These are phyloP conservation scores for Cylindrotheca fusiformis DNA, from an alignment of 108 stramenopile species.

Conservation along the genomic window DNA sequence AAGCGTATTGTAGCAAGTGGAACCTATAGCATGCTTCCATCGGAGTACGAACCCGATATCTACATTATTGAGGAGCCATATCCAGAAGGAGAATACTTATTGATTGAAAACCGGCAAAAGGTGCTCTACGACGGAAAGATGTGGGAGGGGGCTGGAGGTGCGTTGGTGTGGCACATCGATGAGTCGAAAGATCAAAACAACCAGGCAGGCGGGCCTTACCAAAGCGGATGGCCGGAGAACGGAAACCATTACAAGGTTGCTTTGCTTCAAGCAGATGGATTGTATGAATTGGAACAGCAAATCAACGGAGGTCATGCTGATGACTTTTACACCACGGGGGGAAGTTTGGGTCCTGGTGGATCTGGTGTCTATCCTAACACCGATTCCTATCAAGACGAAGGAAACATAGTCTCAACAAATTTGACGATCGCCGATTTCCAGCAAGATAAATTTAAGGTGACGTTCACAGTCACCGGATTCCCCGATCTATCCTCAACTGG, in stretches of 20 bases:
- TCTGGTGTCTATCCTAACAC: slow-evolving; percentile 1
- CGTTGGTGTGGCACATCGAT: slow-evolving; percentile 2
- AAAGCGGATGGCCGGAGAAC: slow-evolving; percentile 58
- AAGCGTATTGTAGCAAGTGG: neutral
- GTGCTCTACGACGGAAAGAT: neutral
- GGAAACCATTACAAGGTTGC: slow-evolving; percentile 74
- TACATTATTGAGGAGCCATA: slow-evolving; percentile 1
- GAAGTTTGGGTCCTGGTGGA: slow-evolving; percentile 20
- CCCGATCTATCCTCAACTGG: neutral
- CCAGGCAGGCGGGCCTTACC: slow-evolving; percentile 36
- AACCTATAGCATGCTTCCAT: neutral
- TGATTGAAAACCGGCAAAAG: slow-evolving; percentile 10
- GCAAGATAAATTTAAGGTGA: neutral
- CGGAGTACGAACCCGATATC: neutral
- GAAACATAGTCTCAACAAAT: neutral
- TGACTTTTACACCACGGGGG: slow-evolving; percentile 13
- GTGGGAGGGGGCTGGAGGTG: slow-evolving; percentile 3
- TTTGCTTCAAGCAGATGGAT: slow-evolving; percentile 70
- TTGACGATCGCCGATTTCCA: neutral
- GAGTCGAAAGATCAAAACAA: neutral
- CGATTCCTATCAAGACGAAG: neutral
- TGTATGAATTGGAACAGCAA: slow-evolving; percentile 63
- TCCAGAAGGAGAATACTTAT: neutral
- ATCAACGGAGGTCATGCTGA: slow-evolving; percentile 28
- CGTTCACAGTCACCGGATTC: neutral